These are phyloP conservation scores for Cladosporium sp. DNA, from an alignment of 2,329 filamentous ascomycete species.

Conservation along the genomic window DNA sequence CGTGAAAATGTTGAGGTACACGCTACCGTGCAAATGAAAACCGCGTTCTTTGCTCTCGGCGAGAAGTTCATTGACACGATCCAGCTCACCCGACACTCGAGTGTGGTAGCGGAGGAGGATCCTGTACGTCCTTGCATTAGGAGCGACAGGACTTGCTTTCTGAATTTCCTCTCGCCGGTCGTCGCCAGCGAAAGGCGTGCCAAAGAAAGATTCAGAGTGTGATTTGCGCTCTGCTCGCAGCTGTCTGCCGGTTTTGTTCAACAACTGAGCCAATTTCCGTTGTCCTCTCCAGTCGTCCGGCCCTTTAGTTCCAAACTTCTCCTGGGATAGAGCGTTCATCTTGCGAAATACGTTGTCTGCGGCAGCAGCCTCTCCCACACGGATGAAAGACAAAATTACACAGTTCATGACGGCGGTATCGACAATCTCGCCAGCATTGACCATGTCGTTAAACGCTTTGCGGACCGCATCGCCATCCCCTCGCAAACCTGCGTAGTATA, in stretches of 20 bases:
- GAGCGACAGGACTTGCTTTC: constrained; percentile 59
- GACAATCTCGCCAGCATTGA: constrained; percentile 80
- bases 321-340: constrained; percentile 65
- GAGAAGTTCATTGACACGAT: constrained; percentile 65
- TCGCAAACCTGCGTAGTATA: constrained; percentile 76
- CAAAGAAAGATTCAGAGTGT: constrained; percentile 41
- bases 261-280: constrained; percentile 42
- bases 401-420: constrained; percentile 84
- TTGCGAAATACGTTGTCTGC: constrained; percentile 76
- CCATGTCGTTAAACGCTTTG: constrained; percentile 73
- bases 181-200: constrained; percentile 19
- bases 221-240: constrained; percentile 46
- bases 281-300: constrained; percentile 39
- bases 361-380: constrained; percentile 67
- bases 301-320: constrained; percentile 28
- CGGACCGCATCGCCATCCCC: constrained; percentile 69
- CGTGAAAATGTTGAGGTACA: constrained; percentile 77
- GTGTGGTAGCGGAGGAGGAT: constrained; percentile 74
- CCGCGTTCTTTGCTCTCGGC: constrained; percentile 71
- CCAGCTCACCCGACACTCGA: constrained; percentile 62
- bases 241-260: constrained; percentile 41
- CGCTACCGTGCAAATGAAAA: constrained; percentile 65
- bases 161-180: constrained; percentile 53
- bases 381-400: constrained; percentile 72
- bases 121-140: constrained; percentile 73